Base-by-base conservation (phyloP, 164 flowering plant species). In the Magnolia kwangsiensis region DNA sequence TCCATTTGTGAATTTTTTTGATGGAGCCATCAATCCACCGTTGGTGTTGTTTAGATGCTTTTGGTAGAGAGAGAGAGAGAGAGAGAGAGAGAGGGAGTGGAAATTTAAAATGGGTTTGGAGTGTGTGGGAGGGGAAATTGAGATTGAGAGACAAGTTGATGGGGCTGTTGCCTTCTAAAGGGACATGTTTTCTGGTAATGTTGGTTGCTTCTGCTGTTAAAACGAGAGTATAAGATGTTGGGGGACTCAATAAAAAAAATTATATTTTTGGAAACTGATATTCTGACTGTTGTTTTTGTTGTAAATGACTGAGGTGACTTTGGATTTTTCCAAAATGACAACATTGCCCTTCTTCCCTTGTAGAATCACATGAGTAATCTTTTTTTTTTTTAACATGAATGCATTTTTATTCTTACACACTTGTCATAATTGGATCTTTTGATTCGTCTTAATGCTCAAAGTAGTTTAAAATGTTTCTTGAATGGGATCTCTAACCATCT, bases 1-100 rank as follows among this genome's bases (percentile, higher is more conserved):
- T 49, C 61, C 55, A 55, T 51, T 78, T 64, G 75, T 59, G 63
- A 71, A 21, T 78, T 70, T 77, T 75, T 74, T 78, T 72, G 83
- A 55, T 59, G 79, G 66, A 68, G 88, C 84, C 88, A 86, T 84
- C 67, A 67, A 61, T 72, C 27, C 55, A n/a, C 0, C 29, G 13
- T 74, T 55, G 37, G 29, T 7, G 18, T 3, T 19, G 8, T 50
- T 49, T 27, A 14, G 2, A 18, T 50, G 2, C 20, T 20, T 19
- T 9, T 29, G 51, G 50, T 20, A 51, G 27, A 55, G 29, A 19
- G 21, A n/a, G 13, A 63, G 51, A 66, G 63, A 21, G 24, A 18
- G 55, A 1, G 21, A 50, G 63, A 61, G 37, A 31, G 23, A 31
- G 75, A 65, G 13, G 7, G 71, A 29, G n/a, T 0, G 50, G 71